Evolutionary conservation across 148 eudicot species (phyloP).

Genomic region (Rhododendron molle): DNA sequence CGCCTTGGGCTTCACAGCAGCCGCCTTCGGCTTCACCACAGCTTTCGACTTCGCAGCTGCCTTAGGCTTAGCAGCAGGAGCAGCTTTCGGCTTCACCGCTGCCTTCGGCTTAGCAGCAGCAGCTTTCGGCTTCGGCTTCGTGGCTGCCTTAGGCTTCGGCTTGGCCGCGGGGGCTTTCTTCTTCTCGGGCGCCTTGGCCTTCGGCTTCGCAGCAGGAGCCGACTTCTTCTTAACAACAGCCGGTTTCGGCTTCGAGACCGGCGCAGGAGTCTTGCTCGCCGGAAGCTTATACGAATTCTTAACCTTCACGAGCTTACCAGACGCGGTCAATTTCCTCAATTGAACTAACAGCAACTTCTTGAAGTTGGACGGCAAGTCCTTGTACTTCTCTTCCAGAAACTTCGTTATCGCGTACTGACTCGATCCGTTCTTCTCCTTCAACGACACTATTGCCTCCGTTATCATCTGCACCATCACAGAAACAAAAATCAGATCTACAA

Average conservation of each 20-base stretch:
- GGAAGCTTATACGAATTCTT: conserved; percentile 54
- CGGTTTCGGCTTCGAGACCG: conserved; percentile 20
- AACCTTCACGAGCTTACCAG: conserved; percentile 36
- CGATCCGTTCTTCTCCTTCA: conserved; percentile 66
- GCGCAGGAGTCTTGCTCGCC: conserved; percentile 5
- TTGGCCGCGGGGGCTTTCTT: conserved; percentile 24
- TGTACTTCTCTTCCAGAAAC: conserved; percentile 58
- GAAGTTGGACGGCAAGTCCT: conserved; percentile 47
- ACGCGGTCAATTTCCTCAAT: conserved; percentile 37
- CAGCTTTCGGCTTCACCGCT: conserved; percentile 26
- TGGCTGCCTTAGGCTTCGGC: conserved; percentile 7
- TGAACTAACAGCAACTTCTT: conserved; percentile 40
- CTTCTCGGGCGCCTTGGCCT: conserved; percentile 20
- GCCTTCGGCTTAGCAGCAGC: conserved; percentile 20
- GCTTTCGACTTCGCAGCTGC: conserved; percentile 16
- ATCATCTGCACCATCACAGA: conserved; percentile 36
- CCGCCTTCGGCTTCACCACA: conserved; percentile 23
- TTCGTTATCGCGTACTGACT: conserved; percentile 60
- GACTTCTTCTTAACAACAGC: conserved; percentile 23
- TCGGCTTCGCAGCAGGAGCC: conserved; percentile 9
- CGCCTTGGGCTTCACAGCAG: background rate
- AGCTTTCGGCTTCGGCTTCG: conserved; percentile 11
- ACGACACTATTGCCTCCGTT: conserved; percentile 39
- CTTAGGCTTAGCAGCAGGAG: conserved; percentile 23
- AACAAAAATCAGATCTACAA: conserved; percentile 4